Evolutionary conservation across 129 eudicot genomes (phyloP).

Genomic region (Lactuca saligna): DNA sequence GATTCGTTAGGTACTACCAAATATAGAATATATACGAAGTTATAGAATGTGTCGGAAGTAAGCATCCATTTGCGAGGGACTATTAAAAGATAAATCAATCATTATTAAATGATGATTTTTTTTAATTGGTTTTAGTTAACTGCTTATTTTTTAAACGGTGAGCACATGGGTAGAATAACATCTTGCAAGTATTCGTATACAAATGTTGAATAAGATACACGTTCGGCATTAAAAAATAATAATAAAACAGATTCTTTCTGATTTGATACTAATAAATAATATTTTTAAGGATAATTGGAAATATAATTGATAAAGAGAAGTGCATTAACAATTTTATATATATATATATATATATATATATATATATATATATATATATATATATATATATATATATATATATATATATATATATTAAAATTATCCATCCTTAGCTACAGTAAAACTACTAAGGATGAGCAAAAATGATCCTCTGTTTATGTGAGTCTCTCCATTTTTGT

Average conservation of each 20-base stretch:
- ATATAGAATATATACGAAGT: constrained; percentile 13
- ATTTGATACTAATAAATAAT: constrained; percentile 19
- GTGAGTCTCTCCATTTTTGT: no score
- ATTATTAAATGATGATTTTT: background rate
- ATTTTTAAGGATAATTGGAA: background rate
- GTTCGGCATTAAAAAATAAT: constrained; percentile 5
- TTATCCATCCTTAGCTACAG: no score
- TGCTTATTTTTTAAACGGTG: background rate
- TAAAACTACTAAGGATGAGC: no score
- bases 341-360: no score
- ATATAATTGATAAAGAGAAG: background rate
- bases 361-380: no score
- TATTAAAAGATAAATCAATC: background rate
- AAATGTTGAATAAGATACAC: constrained; percentile 33
- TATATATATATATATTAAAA: no score
- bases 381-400: no score
- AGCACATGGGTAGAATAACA: constrained; percentile 13
- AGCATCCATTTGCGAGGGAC: constrained; percentile 6
- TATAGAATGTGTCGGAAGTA: constrained; percentile 15
- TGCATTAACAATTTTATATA: no score
- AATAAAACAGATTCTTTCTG: constrained; percentile 17
- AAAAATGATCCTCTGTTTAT: no score
- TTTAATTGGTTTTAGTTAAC: background rate
- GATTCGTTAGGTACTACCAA: constrained; percentile 5
- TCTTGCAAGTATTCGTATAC: constrained; percentile 30